Conservation (phyloP, 352 stramenopile genomes). For the Globisporangium polare region DNA sequence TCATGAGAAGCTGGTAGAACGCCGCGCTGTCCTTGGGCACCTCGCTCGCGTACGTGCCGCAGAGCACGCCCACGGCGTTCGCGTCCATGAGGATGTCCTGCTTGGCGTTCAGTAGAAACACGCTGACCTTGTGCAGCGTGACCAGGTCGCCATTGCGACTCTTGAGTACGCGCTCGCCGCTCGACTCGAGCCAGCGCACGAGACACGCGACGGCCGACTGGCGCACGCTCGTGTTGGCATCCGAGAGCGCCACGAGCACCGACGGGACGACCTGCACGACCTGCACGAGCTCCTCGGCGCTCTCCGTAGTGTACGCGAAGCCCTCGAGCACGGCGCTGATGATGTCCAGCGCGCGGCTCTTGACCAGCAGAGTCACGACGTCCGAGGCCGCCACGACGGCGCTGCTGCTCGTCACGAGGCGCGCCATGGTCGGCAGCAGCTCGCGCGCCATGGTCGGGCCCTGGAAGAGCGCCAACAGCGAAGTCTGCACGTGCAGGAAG, state of each 20-base stretch:
- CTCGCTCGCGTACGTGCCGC: constrained; percentile 33
- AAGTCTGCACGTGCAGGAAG: constrained; percentile 64
- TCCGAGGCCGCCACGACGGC: constrained; percentile 26
- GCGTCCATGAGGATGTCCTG: constrained; percentile 78
- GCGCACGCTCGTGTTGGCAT: constrained; percentile 44
- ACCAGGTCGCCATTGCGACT: constrained; percentile 26
- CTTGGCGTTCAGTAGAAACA: constrained; percentile 57
- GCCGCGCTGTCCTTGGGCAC: constrained; percentile 20
- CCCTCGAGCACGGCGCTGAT: constrained; percentile 60
- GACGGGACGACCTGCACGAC: constrained; percentile 53
- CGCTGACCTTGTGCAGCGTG: constrained; percentile 27
- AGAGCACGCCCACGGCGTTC: constrained; percentile 48
- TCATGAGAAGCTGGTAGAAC: constrained; percentile 46
- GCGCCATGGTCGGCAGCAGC: constrained; percentile 61
- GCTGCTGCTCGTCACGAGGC: constrained; percentile 21
- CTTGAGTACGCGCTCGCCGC: constrained; percentile 18
- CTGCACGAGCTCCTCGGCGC: constrained; percentile 36
- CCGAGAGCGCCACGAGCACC: constrained; percentile 60
- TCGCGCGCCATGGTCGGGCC: constrained; percentile 35
- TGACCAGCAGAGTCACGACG: constrained; percentile 43
- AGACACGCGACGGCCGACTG: constrained; percentile 56
- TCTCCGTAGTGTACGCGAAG: constrained; percentile 28
- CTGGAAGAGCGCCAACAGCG: constrained; percentile 52
- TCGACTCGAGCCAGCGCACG: constrained; percentile 45
- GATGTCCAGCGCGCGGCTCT: constrained; percentile 65